These are phyloP conservation scores for Aphanomyces stellatus DNA, from an alignment of 352 stramenopile genomes.

Conservation along the genomic window DNA sequence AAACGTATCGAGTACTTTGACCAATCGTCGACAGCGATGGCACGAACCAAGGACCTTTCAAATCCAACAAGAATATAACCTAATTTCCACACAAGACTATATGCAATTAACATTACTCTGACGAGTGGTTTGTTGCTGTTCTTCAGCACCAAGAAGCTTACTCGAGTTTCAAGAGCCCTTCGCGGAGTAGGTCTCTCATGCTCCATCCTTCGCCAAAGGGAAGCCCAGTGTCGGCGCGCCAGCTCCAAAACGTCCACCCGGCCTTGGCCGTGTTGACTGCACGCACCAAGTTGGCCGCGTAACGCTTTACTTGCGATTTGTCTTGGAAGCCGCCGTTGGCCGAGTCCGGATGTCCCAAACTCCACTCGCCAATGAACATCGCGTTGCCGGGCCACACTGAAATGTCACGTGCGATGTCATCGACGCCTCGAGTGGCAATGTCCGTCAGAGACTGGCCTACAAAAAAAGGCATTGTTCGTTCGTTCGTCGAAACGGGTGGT, in stretches of 20 bases:
- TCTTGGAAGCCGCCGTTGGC: constrained; percentile 40
- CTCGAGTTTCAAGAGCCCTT: not conserved
- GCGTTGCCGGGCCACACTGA: constrained; percentile 53
- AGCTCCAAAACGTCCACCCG: constrained; percentile 84
- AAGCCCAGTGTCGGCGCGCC: constrained; percentile 58
- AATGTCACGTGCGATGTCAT: constrained; percentile 45
- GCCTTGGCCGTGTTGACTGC: constrained; percentile 50
- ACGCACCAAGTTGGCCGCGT: constrained; percentile 48
- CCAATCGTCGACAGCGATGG: too few species aligned
- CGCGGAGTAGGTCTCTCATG: constrained; percentile 63
- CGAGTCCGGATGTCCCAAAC: constrained; percentile 43
- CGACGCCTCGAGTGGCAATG: constrained; percentile 43
- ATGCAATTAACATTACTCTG: too few species aligned
- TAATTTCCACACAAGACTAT: too few species aligned
- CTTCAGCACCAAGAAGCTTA: too few species aligned
- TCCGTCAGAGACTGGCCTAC: constrained; percentile 37
- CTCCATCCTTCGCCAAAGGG: constrained; percentile 51
- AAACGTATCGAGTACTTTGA: too few species aligned
- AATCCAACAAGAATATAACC: too few species aligned
- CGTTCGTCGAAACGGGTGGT: too few species aligned
- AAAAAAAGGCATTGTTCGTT: not conserved
- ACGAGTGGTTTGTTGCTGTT: too few species aligned
- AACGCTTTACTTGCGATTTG: constrained; percentile 32
- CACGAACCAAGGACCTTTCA: too few species aligned
- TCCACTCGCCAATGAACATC: constrained; percentile 81